phyloP scores from a whole-genome alignment of 2,329 filamentous ascomycete genomes.

The Rutstroemia sydowiana region DNA sequence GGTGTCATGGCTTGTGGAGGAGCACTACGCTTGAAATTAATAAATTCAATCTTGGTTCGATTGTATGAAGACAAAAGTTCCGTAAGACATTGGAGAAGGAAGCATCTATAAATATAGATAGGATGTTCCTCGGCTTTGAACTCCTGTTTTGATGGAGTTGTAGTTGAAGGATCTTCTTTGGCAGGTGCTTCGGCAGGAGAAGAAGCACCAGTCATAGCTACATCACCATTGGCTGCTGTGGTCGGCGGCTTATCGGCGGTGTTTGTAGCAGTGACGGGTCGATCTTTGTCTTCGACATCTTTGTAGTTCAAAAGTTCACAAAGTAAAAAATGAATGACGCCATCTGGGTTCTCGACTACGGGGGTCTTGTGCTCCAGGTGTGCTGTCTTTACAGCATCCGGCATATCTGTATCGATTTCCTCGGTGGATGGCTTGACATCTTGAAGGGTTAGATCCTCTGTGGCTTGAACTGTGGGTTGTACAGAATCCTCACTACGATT shows the following conservation, averaged over 20 bases:
- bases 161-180: conserved; percentile 18
- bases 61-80: conserved; percentile 91
- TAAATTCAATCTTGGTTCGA: conserved; percentile 93
- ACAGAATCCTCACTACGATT: conserved; percentile 25
- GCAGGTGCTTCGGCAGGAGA: conserved; percentile 30
- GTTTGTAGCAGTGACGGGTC: conserved; percentile 28
- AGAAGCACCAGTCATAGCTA: conserved; percentile 19
- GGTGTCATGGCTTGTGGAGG: conserved; percentile 75
- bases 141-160: conserved; percentile 62
- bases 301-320: conserved; percentile 88
- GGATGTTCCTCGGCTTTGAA: conserved; percentile 93
- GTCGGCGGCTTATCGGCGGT: conserved; percentile 14
- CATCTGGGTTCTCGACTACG: conserved; percentile 84
- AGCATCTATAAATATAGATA: conserved; percentile 94
- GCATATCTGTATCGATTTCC: conserved; percentile 49
- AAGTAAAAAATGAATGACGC: conserved; percentile 89
- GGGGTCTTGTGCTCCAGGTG: conserved; percentile 67
- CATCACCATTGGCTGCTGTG: conserved; percentile 19
- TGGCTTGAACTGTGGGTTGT: conserved; percentile 29
- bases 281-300: conserved; percentile 82
- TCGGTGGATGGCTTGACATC: conserved; percentile 57
- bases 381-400: conserved; percentile 55
- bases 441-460: conserved; percentile 31
- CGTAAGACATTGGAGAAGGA: conserved; percentile 83
- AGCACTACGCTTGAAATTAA: conserved; percentile 94